A percentile compares a stretch with the other conserved stretches of the same genome.
Conservation (phyloP, 148 eudicot species). For the Suaeda aralocaspica region DNA sequence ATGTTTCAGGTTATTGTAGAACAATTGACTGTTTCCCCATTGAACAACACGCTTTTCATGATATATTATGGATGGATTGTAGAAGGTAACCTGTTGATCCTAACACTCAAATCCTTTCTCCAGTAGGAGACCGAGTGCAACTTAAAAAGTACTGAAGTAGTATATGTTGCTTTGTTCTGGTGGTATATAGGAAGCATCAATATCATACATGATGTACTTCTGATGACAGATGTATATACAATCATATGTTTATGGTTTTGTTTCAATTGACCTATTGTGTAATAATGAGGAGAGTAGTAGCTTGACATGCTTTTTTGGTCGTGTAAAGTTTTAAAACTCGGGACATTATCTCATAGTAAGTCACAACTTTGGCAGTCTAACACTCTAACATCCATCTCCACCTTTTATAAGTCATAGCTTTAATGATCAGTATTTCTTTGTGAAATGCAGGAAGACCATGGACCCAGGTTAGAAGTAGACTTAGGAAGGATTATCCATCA, state of each 20-base stretch:
- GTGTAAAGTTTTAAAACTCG: neutral
- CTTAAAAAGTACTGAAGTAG: neutral
- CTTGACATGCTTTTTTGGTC: neutral
- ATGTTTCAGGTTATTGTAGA: constrained; percentile 68
- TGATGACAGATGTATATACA: neutral
- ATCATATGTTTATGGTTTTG: neutral
- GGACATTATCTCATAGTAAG: neutral
- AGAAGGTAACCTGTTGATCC: constrained; percentile 57
- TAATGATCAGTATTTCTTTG: neutral
- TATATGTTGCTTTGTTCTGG: neutral
- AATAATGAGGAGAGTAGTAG: neutral
- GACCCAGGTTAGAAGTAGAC: constrained; percentile 66
- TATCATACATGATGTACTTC: neutral
- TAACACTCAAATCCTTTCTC: neutral
- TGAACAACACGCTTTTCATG: constrained; percentile 82
- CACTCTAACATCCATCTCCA: neutral
- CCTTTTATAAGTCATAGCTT: neutral
- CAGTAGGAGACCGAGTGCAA: neutral
- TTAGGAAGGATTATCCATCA: constrained; percentile 74
- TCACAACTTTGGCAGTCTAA: neutral
- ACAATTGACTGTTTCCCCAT: constrained; percentile 76
- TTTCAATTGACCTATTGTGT: neutral
- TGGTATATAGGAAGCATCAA: neutral
- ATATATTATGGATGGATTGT: constrained; percentile 65
- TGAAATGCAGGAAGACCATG: constrained; percentile 70